These are phyloP conservation scores for Umbelopsis sp. DNA, from an alignment of 371 early-diverging fungal species.

Conservation along the genomic window DNA sequence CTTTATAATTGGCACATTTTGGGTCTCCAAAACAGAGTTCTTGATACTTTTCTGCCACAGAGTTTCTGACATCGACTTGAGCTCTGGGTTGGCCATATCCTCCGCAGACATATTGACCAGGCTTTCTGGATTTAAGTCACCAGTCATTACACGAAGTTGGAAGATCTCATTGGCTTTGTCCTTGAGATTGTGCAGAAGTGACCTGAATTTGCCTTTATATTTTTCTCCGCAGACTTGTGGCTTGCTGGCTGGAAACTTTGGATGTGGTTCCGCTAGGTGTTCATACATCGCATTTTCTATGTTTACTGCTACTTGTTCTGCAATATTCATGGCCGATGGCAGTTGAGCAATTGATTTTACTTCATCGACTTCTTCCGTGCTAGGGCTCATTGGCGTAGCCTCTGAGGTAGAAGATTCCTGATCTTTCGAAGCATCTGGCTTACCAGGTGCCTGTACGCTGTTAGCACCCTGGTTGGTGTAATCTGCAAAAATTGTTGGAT, in stretches of 20 bases:
- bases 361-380: not conserved
- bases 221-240: conserved; percentile 46
- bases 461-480: conserved; percentile 19
- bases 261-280: conserved; percentile 33
- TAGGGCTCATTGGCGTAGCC: not conserved
- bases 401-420: not conserved
- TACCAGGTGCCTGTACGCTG: conserved; percentile 18
- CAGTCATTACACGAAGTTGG: conserved; percentile 67
- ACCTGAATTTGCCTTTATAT: conserved; percentile 79
- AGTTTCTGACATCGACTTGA: conserved; percentile 63
- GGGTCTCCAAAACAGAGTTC: conserved; percentile 62
- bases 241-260: conserved; percentile 15
- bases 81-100: conserved; percentile 78
- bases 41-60: conserved; percentile 65
- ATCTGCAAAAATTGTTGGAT: conserved; percentile 32
- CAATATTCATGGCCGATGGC: conserved; percentile 22
- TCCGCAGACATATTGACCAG: conserved; percentile 75
- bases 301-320: conserved; percentile 31
- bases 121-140: conserved; percentile 59
- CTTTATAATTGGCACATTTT: conserved; percentile 61
- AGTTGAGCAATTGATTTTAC: not conserved
- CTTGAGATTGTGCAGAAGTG: conserved; percentile 74
- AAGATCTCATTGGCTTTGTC: conserved; percentile 74
- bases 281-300: conserved; percentile 47
- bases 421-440: not conserved